Conservation (phyloP, 2,329 filamentous ascomycete species). For the Ambrosiella xylebori region DNA sequence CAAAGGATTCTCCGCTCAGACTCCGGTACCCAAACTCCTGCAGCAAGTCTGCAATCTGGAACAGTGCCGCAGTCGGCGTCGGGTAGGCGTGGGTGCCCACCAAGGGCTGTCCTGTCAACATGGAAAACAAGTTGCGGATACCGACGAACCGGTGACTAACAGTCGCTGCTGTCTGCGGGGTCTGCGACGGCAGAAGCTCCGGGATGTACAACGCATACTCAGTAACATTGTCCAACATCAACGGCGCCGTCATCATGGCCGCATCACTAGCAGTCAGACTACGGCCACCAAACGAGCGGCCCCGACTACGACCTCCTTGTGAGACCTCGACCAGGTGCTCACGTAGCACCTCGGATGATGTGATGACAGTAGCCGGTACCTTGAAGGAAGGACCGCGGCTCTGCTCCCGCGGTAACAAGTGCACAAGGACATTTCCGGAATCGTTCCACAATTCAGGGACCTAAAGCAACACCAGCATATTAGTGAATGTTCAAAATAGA, state of each 20-base stretch:
- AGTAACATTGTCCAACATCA: slow-evolving; percentile 22
- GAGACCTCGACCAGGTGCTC: slow-evolving; percentile 26
- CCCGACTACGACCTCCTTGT: slow-evolving; percentile 15
- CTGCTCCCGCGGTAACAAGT: slow-evolving; percentile 34
- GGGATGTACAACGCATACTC: slow-evolving; percentile 39
- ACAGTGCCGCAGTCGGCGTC: slow-evolving; percentile 35
- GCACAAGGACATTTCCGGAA: slow-evolving; percentile 37
- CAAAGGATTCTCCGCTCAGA: slow-evolving; percentile 39
- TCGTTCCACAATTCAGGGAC: slow-evolving; percentile 52
- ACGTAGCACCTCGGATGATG: slow-evolving; percentile 36
- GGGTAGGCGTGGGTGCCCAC: slow-evolving; percentile 38
- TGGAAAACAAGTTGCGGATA: slow-evolving; percentile 48
- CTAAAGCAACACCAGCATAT: slow-evolving; percentile 20
- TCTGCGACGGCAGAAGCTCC: slow-evolving; percentile 20
- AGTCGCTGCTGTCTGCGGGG: slow-evolving; percentile 17
- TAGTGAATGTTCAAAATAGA: background rate
- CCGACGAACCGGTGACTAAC: slow-evolving; percentile 34
- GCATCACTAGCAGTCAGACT: slow-evolving; percentile 32
- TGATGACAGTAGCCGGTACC: slow-evolving; percentile 35
- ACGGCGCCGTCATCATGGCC: slow-evolving; percentile 18
- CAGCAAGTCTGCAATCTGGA: slow-evolving; percentile 36
- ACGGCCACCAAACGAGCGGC: slow-evolving; percentile 30
- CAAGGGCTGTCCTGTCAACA: slow-evolving; percentile 44
- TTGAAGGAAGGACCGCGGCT: slow-evolving; percentile 42
- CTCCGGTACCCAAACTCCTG: slow-evolving; percentile 40